phyloP scores from a whole-genome alignment of 345 rosid genomes.

The Eucalyptus tenuipes region DNA sequence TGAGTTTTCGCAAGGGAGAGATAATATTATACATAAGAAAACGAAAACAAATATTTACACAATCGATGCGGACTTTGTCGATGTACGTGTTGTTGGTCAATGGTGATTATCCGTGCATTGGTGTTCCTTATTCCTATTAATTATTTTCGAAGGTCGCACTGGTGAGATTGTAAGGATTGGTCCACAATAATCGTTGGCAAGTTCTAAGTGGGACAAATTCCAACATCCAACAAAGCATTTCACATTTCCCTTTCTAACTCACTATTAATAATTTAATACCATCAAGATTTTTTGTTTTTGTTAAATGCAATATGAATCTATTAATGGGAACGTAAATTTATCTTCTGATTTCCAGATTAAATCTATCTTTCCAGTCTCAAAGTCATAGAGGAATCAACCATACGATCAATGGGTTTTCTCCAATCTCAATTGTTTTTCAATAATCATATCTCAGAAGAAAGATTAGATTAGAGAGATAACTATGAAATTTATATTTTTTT shows the following conservation, averaged over 20 bases:
- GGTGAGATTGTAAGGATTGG: neutral
- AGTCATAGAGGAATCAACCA: neutral
- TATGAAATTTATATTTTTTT: neutral
- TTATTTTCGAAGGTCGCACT: too few species aligned
- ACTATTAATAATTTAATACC: neutral
- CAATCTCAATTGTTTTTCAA: neutral
- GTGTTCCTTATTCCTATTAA: too few species aligned
- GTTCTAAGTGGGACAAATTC: neutral
- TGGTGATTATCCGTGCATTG: neutral
- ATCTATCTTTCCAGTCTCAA: neutral
- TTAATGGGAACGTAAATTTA: neutral
- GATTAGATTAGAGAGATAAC: neutral
- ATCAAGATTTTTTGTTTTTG: neutral
- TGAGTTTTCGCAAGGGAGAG: neutral
- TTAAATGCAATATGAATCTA: neutral
- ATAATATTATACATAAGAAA: neutral
- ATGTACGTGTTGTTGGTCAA: neutral
- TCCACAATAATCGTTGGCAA: neutral
- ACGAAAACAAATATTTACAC: neutral
- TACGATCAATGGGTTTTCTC: neutral
- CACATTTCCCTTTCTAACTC: neutral
- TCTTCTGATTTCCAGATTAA: neutral
- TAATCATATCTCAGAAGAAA: neutral
- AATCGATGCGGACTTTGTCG: neutral
- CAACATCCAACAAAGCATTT: neutral